Conservation (phyloP, 768 basidiomycete species). For the Phylloporus sp. region DNA sequence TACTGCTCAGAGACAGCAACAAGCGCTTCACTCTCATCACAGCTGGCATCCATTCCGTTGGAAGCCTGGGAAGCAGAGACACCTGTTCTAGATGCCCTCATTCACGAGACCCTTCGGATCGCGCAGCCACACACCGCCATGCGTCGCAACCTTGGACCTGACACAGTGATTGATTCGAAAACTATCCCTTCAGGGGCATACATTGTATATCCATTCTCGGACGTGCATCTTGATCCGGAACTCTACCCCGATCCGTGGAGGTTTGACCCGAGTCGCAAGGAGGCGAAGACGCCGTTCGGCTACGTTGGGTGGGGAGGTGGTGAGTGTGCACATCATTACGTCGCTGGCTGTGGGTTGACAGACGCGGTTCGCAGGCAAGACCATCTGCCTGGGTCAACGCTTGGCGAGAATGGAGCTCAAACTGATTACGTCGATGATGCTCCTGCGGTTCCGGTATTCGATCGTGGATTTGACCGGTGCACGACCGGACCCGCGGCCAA, state of each 20-base stretch:
- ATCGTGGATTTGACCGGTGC: conserved; percentile 53
- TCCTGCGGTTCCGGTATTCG: conserved; percentile 58
- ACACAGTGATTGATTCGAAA: conserved; percentile 64
- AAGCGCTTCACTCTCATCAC: conserved; percentile 36
- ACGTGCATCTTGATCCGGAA: conserved; percentile 69
- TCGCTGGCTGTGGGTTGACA: conserved; percentile 9
- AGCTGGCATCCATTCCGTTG: conserved; percentile 58
- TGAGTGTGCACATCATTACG: conserved; percentile 37
- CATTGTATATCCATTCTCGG: conserved; percentile 76
- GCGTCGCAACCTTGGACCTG: conserved; percentile 75
- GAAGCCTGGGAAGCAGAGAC: conserved; percentile 67
- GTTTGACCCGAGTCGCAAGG: conserved; percentile 61
- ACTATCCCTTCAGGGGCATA: conserved; percentile 70
- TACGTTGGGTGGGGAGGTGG: conserved; percentile 82
- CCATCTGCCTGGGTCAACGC: conserved; percentile 67
- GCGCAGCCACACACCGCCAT: conserved; percentile 80
- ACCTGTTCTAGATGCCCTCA: conserved; percentile 67
- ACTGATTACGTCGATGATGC: conserved; percentile 62
- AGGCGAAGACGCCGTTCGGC: conserved; percentile 48
- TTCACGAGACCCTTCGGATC: conserved; percentile 72
- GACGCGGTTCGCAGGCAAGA: conserved; percentile 49
- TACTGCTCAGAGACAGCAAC: conserved; percentile 30
- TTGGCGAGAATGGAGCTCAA: conserved; percentile 74
- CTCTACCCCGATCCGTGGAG: conserved; percentile 76
- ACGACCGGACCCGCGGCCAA: conserved; percentile 48